Percentiles rank a stretch among this genome's conserved stretches.
Conservation (phyloP, 257 asterid species). For the Verbena officinalis region DNA sequence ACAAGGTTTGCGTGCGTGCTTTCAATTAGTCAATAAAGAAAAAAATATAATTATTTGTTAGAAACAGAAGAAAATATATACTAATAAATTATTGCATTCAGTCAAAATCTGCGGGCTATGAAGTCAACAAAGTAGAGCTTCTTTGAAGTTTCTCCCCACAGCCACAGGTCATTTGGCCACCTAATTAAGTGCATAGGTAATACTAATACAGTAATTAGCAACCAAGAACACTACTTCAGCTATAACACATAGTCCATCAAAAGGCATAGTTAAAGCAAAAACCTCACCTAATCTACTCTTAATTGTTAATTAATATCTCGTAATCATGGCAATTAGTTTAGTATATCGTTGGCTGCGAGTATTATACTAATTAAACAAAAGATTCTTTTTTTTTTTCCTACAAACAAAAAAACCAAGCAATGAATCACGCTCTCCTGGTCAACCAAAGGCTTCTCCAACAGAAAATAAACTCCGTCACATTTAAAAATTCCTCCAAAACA, state of each 20-base stretch:
- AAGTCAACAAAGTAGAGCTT: constrained; percentile 3
- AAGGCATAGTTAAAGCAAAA: too few species aligned
- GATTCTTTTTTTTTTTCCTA: background rate
- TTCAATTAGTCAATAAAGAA: too few species aligned
- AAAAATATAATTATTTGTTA: too few species aligned
- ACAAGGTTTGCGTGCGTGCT: too few species aligned
- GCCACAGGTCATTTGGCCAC: background rate
- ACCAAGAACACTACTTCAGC: too few species aligned
- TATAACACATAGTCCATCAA: too few species aligned
- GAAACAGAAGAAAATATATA: too few species aligned
- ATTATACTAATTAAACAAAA: too few species aligned
- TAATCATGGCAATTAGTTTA: background rate
- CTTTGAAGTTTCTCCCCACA: background rate
- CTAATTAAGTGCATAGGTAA: background rate
- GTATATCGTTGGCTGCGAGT: background rate
- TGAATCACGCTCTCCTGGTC: constrained; percentile 17
- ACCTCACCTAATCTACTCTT: too few species aligned
- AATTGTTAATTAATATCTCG: background rate
- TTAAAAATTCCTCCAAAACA: constrained; percentile 11
- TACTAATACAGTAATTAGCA: too few species aligned
- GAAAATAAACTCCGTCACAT: constrained; percentile 22
- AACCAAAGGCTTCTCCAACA: constrained; percentile 33
- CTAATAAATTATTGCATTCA: background rate
- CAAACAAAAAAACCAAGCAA: background rate
- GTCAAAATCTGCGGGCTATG: constrained; percentile 29